A percentile compares a stretch with the other conserved stretches of the same genome.
phyloP scores from a whole-genome alignment of 306 rosid genomes.

The Fragaria iinumae region DNA sequence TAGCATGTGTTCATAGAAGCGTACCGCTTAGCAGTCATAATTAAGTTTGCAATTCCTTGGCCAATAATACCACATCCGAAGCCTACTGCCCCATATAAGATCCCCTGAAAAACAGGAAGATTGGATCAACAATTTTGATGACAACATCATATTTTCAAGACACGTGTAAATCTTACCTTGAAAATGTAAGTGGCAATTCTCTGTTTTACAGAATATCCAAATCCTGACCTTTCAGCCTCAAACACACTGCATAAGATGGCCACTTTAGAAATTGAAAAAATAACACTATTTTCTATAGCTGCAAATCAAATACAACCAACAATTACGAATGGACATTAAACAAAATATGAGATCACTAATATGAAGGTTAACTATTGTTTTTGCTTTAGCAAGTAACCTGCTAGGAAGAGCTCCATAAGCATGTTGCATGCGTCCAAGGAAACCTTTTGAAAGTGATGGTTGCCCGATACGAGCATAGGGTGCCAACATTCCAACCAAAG shows the following conservation, averaged over 20 bases:
- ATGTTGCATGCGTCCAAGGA: conserved; percentile 37
- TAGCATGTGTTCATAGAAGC: conserved; percentile 14
- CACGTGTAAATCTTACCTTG: conserved; percentile 31
- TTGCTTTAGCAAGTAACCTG: conserved; percentile 32
- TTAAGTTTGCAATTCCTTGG: conserved; percentile 91
- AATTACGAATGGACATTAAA: background rate
- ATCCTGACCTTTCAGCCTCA: conserved; percentile 54
- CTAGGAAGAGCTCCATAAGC: conserved; percentile 49
- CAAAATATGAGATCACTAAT: background rate
- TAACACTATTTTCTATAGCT: background rate
- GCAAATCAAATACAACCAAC: background rate
- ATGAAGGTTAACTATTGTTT: background rate
- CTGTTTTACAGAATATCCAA: conserved; percentile 39
- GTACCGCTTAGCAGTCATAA: conserved; percentile 91
- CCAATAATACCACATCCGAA: conserved; percentile 93
- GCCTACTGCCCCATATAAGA: conserved; percentile 83
- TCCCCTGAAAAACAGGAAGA: conserved; percentile 56
- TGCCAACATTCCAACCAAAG: conserved; percentile 52
- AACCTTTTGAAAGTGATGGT: conserved; percentile 42
- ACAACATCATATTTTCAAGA: background rate
- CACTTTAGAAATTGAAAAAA: conserved; percentile 1
- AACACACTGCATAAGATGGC: conserved; percentile 38
- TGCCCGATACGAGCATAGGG: conserved; percentile 49
- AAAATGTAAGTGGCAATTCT: conserved; percentile 43
- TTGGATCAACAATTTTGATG: conserved; percentile 1